Evolutionary conservation across 345 rosid species (phyloP).

Genomic region (Nasturtium officinale): DNA sequence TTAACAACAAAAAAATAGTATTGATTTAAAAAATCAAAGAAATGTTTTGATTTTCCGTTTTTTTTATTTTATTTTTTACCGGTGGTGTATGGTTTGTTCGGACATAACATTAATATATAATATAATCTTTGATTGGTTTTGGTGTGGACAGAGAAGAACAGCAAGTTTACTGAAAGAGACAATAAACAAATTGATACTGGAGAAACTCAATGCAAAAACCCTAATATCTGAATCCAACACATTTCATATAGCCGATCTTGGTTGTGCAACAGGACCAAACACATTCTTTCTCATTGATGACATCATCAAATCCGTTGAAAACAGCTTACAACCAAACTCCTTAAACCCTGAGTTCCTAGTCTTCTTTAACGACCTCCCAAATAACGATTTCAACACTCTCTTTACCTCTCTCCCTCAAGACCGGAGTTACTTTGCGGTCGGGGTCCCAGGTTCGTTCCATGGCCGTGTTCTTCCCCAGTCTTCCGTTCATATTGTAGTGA

Average conservation of each 20-base stretch:
- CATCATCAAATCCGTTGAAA: slow-evolving; percentile 43
- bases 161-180: slow-evolving; percentile 44
- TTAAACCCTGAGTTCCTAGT: slow-evolving; percentile 52
- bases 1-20: too few species aligned
- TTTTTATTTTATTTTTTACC: too few species aligned
- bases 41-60: neutral
- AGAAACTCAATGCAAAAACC: slow-evolving; percentile 49
- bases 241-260: slow-evolving; percentile 60
- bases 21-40: neutral
- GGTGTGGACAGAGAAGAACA: slow-evolving; percentile 48
- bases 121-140: slow-evolving; percentile 4
- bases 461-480: slow-evolving; percentile 44
- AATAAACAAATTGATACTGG: slow-evolving; percentile 47
- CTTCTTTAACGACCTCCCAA: slow-evolving; percentile 52
- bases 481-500: slow-evolving; percentile 43
- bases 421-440: slow-evolving; percentile 46
- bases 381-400: slow-evolving; percentile 64
- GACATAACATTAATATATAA: neutral
- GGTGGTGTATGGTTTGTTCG: neutral
- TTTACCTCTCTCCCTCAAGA: slow-evolving; percentile 48
- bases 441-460: slow-evolving; percentile 55
- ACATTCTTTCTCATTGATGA: slow-evolving; percentile 51
- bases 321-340: slow-evolving; percentile 37
- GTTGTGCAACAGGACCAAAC: slow-evolving; percentile 76
- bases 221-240: slow-evolving; percentile 46